Percentiles rank a stretch among this genome's conserved stretches.
phyloP scores from a whole-genome alignment of 1,284 basidiomycete species.

The Rhodotorula sp. region DNA sequence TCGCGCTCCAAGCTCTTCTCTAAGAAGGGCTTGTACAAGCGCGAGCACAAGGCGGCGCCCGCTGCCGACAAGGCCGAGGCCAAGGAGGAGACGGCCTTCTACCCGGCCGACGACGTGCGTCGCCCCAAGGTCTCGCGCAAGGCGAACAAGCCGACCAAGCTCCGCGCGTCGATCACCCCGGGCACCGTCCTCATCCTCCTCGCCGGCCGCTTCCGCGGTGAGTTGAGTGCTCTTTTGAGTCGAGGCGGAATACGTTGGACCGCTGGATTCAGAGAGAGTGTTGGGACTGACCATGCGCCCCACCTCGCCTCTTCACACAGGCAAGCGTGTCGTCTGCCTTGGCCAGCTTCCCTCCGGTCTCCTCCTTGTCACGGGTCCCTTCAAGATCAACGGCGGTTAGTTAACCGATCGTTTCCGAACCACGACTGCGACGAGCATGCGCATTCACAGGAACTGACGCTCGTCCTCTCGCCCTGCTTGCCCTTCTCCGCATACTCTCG shows the following conservation, averaged over 20 bases:
- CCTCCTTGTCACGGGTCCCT: constrained; percentile 89
- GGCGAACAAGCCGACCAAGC: constrained; percentile 68
- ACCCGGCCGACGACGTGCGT: constrained; percentile 93
- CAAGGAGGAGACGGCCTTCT: constrained; percentile 70
- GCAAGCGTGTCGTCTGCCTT: constrained; percentile 95
- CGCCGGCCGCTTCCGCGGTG: constrained; percentile 95
- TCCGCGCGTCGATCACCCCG: constrained; percentile 87
- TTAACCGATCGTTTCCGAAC: too few relatives aligned
- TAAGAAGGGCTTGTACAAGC: constrained; percentile 69
- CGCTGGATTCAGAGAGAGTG: neutral
- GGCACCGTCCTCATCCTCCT: constrained; percentile 96
- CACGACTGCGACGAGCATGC: too few relatives aligned
- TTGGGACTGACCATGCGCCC: neutral
- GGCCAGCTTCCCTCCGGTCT: constrained; percentile 93
- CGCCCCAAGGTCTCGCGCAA: constrained; percentile 90
- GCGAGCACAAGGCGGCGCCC: constrained; percentile 56
- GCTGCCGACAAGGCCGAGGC: constrained; percentile 68
- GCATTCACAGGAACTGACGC: too few relatives aligned
- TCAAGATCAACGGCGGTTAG: constrained; percentile 84
- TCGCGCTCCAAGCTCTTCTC: constrained; percentile 78
- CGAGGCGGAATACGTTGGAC: neutral
- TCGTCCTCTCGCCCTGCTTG: too few relatives aligned
- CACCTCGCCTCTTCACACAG: neutral
- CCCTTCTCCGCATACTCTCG: too few relatives aligned
- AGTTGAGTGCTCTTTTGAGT: neutral